Base-by-base conservation (phyloP, 352 stramenopile genomes). In the Phytophthora citricola region DNA sequence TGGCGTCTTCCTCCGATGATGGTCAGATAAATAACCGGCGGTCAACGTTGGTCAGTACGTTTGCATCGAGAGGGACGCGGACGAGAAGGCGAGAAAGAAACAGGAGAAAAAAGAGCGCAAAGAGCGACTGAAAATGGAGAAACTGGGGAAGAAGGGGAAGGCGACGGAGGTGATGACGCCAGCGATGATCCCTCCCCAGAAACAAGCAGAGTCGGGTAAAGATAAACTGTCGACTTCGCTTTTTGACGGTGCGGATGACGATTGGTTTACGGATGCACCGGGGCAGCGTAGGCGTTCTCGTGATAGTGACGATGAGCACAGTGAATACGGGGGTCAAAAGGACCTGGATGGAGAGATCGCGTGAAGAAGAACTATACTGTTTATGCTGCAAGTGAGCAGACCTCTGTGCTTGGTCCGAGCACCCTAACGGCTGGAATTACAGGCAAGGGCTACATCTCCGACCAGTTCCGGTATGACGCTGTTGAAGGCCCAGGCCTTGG, bases 211-310 rank as follows among this genome's bases (percentile, higher is more conserved):
- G 20, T 32, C 29, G 11, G 15, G 29, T 32, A 27, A 66, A 29
- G 32, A 60, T 1, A 66, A 70, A 15, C 8, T 29, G 24, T 43
- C 26, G 10, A 20, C 55, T 9, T 45, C 55, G 12, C 58, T 93
- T 11, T 90, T 91, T 59, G 77, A 89, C 40, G 58, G 56, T 24
- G 59, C 60, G 5, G 84, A 88, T 17, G 79, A 90, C 17, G 73
- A 73, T 24, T 93, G 82, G 84, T 93, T 93, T 72, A 74, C 59
- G 0, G 82, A 93, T 58, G 62, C 67, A n/a, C 58, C 66, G 10
- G 44, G 63, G 26, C 57, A 61, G 15, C 51, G 52, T 10, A 20
- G 7, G 36, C 40, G 26, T 20, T 56, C 57, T 40, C 45, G 32
- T 36, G 39, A 56, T 40, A 69, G 32, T 51, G 58, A 39, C 17